Evolutionary conservation across 208 protist genomes (phyloP), one percentile per base, ranked within the genome.

Genomic region (Trypanosoma congolense): DNA sequence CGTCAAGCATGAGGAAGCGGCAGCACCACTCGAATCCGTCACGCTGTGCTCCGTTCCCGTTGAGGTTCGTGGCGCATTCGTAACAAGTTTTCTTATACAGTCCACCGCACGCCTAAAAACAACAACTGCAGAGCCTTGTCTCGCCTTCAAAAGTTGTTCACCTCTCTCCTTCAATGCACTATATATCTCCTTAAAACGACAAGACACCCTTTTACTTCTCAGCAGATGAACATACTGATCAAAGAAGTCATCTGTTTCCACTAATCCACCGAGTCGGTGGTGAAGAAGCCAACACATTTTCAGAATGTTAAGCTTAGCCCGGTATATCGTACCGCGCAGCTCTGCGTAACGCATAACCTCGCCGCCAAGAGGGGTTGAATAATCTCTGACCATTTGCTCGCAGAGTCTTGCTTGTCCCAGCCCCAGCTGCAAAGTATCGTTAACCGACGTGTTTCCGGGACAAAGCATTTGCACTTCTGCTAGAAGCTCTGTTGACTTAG

Each of bases 401-500:
- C 83, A 94, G 46, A 91, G 64, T 38, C 36, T 38, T n/a, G 63
- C 74, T 52, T 94, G 87, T 29, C 68, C 80, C 14, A 90, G 60
- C 6, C 84, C 87, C 51, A 90, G 77, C 50, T 94, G 83, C 12
- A 70, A 69, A 24, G 80, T 91, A 46, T 91, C 81, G 26, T 88
- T 71, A 21, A 94, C 67, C 0, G 73, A 75, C 3, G 61, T 68
- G 59, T 83, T 75, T 25, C 70, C 75, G 3, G 56, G 74, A 56
- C 73, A 88, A 12, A 76, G 73, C 5, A 79, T 64, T 55, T 90
- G 87, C 19, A 78, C 73, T 9, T 76, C 75, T 21, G 86, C 73
- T 10, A 94, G 68, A 55, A 86, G 70, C 56, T 75, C 66, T 79
- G 90, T 88, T 8, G 87, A 94, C 49, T 84, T 41, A 91, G 60